Evolutionary conservation across 2,329 filamentous ascomycete species (phyloP), one percentile per base, ranked within the genome.

Genomic region (Ramularia collo-cygni): DNA sequence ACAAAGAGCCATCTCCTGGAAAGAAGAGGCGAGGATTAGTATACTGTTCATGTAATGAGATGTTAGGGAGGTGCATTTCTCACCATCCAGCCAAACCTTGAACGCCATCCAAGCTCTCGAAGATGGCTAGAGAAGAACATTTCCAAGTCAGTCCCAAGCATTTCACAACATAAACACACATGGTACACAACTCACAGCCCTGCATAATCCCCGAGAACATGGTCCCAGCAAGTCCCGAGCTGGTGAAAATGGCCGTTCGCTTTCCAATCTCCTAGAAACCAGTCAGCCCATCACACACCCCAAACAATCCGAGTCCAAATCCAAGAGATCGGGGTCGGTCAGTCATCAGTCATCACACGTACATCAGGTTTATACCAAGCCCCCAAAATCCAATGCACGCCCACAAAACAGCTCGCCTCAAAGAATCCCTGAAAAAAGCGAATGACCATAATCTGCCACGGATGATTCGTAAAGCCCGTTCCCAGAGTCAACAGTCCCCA

Each of bases 141-240:
- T 6, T 24, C 6, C 10, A 6, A 24, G 21, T 24, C 21, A 24
- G 6, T 24, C 21, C 6, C n/a, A n/a, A n/a, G n/a, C n/a, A n/a
- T n/a, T n/a, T n/a, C n/a, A n/a, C n/a, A n/a, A n/a, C n/a, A n/a
- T n/a, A n/a, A n/a, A n/a, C n/a, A n/a, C n/a, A n/a, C n/a, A n/a
- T n/a, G n/a, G n/a, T n/a, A n/a, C n/a, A n/a, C n/a, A 10, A 24
- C 21, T 24, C 21, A 24, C 21, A 75, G 0, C 71, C 74, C 54
- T 80, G 76, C 40, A 82, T 72, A 56, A 79, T 77, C 1, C 77
- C 77, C 9, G 72, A 71, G 37, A 81, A 75, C 69, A 81, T 74
- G 0, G 72, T 77, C 0, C 76, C 77, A 0, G 74, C 75, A 2
- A 79, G 63, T 0, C 76, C 76, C 1, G 72, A 75, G 1, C 74